phyloP scores from a whole-genome alignment of 2,329 filamentous ascomycete species.

The Leptographium radiaticola region DNA sequence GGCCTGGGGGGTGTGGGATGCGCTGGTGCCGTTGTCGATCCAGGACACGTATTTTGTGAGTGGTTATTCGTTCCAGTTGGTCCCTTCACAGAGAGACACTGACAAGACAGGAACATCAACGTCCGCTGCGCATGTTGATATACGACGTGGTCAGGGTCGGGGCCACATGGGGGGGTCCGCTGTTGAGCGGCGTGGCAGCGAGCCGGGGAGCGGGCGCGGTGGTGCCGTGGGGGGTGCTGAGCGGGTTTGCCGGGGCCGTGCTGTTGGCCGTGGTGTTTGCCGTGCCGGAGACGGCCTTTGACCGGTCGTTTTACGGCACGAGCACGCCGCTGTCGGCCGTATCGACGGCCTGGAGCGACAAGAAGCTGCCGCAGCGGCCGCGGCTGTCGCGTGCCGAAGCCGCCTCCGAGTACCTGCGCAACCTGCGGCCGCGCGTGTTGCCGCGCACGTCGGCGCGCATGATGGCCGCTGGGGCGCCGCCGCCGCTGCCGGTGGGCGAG shows the following conservation, averaged over 20 bases:
- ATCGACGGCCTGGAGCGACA: conserved; percentile 12
- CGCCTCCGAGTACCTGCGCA: conserved; percentile 23
- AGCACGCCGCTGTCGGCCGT: conserved; percentile 14
- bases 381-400: conserved; percentile 20
- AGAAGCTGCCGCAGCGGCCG: conserved; percentile 15
- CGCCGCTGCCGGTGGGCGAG: conserved; percentile 12
- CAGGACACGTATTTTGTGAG: conserved; percentile 45
- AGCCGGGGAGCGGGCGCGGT: conserved; percentile 25
- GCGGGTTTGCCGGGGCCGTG: conserved; percentile 31
- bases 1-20: conserved; percentile 47
- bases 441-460: background rate
- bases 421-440: conserved; percentile 16
- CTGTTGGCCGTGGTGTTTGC: conserved; percentile 33
- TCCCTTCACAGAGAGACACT: background rate
- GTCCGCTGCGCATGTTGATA: conserved; percentile 28
- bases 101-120: conserved; percentile 35
- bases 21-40: conserved; percentile 36
- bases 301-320: conserved; percentile 22
- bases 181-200: conserved; percentile 38
- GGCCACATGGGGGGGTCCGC: conserved; percentile 39
- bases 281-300: conserved; percentile 39
- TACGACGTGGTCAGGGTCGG: conserved; percentile 30
- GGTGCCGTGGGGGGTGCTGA: conserved; percentile 38
- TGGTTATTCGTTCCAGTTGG: background rate
- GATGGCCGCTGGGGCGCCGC: conserved; percentile 21